Evolutionary conservation across 2,329 filamentous ascomycete genomes (phyloP).

Genomic region (Lomentospora prolificans): DNA sequence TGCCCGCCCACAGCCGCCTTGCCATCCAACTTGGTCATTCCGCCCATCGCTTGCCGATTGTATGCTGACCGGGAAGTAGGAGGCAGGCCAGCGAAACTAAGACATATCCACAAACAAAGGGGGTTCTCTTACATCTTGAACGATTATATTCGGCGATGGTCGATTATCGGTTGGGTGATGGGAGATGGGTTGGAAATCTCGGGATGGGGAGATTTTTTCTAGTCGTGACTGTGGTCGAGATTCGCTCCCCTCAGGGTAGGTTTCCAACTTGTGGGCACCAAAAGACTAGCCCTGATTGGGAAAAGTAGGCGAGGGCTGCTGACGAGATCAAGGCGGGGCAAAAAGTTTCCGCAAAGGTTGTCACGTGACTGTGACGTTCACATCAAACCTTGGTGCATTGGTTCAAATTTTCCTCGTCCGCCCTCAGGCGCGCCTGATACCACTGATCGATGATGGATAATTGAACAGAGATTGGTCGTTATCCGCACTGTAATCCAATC

Average conservation of each 20-base stretch:
- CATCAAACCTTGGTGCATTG: too few species aligned
- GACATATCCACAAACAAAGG: not conserved
- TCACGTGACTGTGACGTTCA: not conserved
- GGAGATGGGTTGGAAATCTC: constrained; percentile 4
- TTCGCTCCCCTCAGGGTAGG: constrained; percentile 8
- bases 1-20: not conserved
- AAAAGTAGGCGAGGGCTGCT: constrained; percentile 5
- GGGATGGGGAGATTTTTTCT: constrained; percentile 3
- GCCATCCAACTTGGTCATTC: not conserved
- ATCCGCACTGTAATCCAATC: not conserved
- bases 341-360: not conserved
- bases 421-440: too few species aligned
- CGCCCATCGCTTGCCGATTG: not conserved
- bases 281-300: constrained; percentile 9
- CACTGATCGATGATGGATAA: too few species aligned
- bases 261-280: constrained; percentile 8
- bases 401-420: too few species aligned
- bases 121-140: constrained; percentile 3
- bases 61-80: not conserved
- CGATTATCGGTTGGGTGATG: constrained; percentile 5
- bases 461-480: too few species aligned
- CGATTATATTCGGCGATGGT: constrained; percentile 7
- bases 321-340: constrained; percentile 3
- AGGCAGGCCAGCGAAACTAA: not conserved
- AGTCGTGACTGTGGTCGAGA: constrained; percentile 2